Base-by-base conservation (phyloP, 345 rosid species). In the Viola odorata region DNA sequence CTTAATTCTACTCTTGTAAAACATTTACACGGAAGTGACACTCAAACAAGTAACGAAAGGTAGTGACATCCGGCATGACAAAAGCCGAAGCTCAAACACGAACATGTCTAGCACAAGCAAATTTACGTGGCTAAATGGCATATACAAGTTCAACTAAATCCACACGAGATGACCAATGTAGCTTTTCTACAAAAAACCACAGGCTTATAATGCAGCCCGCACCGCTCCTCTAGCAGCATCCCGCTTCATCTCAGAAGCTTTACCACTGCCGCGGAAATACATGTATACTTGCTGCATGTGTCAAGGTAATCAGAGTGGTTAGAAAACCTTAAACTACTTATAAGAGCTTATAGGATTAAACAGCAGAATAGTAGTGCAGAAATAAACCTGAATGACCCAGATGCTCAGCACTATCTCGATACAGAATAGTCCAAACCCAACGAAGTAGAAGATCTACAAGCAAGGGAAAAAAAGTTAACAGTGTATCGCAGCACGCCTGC, bases 171-270 rank as follows among this genome's bases (percentile, higher is more conserved):
- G n/a, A 16, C 9, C 10, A 14, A 45, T 32, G 52, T 39, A 32
- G 50, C 39, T 14, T 41, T 32, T 49, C 57, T 37, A 36, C 38
- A 45, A 3, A 12, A 3, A 12, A 4, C 6, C 38, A 8, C 32
- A 36, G 61, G 12, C 48, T 64, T 23, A 61, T 57, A 63, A 45
- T 12, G 77, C 72, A 14, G 77, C 77, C 51, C 77, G 55, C 57
- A 73, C 8, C 5, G 77, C 77, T 58, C 77, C 77, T 63, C 77
- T 62, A 7, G 77, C 77, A 17, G 77, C 68, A 9, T 73, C 77
- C 0, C 65, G 72, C 57, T 63, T 73, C 65, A 73, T 63, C 62
- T 73, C 65, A 0, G 72, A 72, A 23, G 72, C 77, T 52, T 73
- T 62, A 16, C 77, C 77, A 10, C 77, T 73, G 14, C 77, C 77